Percentiles rank a stretch among this genome's conserved stretches.
These are phyloP conservation scores for Castanopsis chinensis DNA, from an alignment of 306 rosid genomes.

Conservation along the genomic window DNA sequence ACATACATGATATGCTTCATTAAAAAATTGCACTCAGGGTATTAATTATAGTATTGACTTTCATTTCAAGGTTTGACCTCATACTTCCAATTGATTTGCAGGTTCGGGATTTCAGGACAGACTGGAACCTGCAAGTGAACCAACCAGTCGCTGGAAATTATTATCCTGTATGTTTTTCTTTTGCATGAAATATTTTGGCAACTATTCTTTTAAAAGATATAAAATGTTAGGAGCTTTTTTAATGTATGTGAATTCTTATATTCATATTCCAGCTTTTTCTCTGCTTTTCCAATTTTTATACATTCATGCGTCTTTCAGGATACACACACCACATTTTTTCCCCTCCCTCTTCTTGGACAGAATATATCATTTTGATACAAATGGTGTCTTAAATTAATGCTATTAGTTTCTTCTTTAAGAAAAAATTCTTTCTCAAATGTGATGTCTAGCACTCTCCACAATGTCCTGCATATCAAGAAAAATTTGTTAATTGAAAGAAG, in stretches of 20 bases:
- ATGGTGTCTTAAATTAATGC: not conserved
- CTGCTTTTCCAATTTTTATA: not conserved
- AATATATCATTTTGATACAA: not conserved
- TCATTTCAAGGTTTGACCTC: not conserved
- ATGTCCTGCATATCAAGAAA: not conserved
- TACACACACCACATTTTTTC: no score
- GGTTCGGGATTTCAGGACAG: constrained; percentile 72
- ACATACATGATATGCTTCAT: not conserved
- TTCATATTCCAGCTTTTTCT: not conserved
- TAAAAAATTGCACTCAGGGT: not conserved
- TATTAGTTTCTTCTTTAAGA: not conserved
- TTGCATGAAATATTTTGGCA: not conserved
- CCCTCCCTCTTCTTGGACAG: not conserved
- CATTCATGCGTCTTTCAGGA: not conserved
- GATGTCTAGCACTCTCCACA: not conserved
- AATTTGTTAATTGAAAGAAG: not conserved
- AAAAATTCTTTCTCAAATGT: not conserved
- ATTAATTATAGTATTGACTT: not conserved
- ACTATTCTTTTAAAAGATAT: not conserved
- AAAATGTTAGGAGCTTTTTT: not conserved
- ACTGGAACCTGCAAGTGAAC: constrained; percentile 77
- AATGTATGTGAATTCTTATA: not conserved
- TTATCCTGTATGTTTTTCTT: constrained; percentile 60
- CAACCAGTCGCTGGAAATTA: constrained; percentile 95
- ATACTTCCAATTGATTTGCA: constrained; percentile 30